Evolutionary conservation across 2,329 filamentous ascomycete genomes (phyloP), one percentile per base, ranked within the genome.

Genomic region (Elsinoe arachidis): DNA sequence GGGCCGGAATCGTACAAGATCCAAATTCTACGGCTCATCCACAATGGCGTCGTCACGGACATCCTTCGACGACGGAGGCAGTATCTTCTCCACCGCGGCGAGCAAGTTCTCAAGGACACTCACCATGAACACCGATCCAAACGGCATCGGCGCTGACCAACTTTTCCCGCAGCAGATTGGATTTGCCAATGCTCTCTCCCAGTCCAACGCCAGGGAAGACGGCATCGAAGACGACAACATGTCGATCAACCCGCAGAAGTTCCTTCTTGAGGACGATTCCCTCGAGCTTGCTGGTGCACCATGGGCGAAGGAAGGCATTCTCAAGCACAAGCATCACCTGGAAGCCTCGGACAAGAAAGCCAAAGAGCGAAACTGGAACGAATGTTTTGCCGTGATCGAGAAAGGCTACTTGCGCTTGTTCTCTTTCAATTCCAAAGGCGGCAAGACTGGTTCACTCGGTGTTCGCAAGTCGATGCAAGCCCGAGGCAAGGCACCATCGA

Each of bases 161-260:
- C 90, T 95, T 65, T 96, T 92, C 70, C 90, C 96, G 72, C 91
- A 96, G 72, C 95, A 90, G 0, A 96, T 99, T 67, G 93, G 93
- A 0, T 99, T 99, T 68, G 93, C 93, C 56, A 97, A 96, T 69
- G 93, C 93, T 3, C 79, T 99, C 10, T 96, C 90, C 65, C 92
- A 97, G 69, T 92, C 92, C 35, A 99, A 97, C 62, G 96, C 96
- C 63, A 87, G 93, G 3, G 92, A 96, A 66, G 90, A 95, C 66
- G 63, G 74, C 62, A 74, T 74, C 61, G 65, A 69, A 33, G 65
- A 68, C 56, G 73, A 78, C 59, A 63, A 60, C 26, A 66, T 68
- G 46, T 64, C 63, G 1, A 64, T 68, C 33, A 66, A 65, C 9
- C 57, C 57, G n/a, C 56, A 58, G n/a, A 57, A 57, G 30, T 52